phyloP scores from a whole-genome alignment of 1,284 basidiomycete species.

The Leccinum solheimii region DNA sequence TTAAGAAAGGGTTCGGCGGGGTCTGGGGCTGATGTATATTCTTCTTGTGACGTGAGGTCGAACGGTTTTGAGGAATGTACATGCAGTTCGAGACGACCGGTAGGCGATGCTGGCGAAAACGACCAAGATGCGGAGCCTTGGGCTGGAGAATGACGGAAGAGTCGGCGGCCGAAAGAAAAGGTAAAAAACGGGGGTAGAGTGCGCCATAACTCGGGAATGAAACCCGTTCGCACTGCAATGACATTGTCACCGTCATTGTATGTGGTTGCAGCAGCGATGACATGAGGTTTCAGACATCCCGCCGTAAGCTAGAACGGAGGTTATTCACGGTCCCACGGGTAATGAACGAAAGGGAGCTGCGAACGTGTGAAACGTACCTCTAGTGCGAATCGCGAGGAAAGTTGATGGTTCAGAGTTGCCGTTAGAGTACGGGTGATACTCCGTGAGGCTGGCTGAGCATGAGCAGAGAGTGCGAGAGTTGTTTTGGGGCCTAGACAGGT shows the following conservation, averaged over 20 bases:
- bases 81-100: slow-evolving; percentile 31
- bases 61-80: slow-evolving; percentile 36
- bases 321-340: slow-evolving; percentile 10
- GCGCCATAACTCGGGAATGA: slow-evolving; percentile 32
- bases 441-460: slow-evolving; percentile 31
- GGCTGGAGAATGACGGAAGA: slow-evolving; percentile 35
- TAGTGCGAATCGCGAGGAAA: slow-evolving; percentile 53
- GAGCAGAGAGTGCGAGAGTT: slow-evolving; percentile 36
- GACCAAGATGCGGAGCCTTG: slow-evolving; percentile 32
- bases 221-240: slow-evolving; percentile 23
- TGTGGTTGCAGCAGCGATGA: slow-evolving; percentile 39
- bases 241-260: slow-evolving; percentile 38
- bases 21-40: slow-evolving; percentile 20
- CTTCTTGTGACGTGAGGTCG: slow-evolving; percentile 32
- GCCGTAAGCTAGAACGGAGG: slow-evolving; percentile 31
- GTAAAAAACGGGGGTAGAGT: slow-evolving; percentile 33
- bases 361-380: slow-evolving; percentile 40
- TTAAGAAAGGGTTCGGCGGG: slow-evolving; percentile 24
- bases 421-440: slow-evolving; percentile 44
- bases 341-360: slow-evolving; percentile 23
- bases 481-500: slow-evolving; percentile 44
- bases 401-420: slow-evolving; percentile 65
- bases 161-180: slow-evolving; percentile 33
- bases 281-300: slow-evolving; percentile 38
- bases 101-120: slow-evolving; percentile 25